Conservation (phyloP, 2,329 filamentous ascomycete species). For the Ilyonectria destructans region DNA sequence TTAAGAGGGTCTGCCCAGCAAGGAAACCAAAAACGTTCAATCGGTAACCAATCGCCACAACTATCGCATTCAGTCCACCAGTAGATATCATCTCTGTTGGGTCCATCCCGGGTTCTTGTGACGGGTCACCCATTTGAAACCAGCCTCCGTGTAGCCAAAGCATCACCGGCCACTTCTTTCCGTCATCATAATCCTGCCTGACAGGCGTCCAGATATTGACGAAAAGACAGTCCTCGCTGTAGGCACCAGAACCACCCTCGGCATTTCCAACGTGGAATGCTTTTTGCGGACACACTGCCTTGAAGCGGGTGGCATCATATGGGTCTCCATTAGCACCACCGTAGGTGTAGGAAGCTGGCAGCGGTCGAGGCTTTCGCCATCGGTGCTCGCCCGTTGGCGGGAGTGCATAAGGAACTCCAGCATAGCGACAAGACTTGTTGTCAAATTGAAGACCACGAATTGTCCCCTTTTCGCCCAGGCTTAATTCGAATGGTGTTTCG, state of each 20-base stretch:
- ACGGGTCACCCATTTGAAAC: conserved; percentile 64
- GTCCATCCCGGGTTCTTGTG: conserved; percentile 59
- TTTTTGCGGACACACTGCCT: conserved; percentile 59
- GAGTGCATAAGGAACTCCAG: conserved; percentile 58
- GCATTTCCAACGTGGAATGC: conserved; percentile 50
- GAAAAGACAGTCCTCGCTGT: conserved; percentile 62
- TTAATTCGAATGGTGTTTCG: conserved; percentile 19
- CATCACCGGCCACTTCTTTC: conserved; percentile 51
- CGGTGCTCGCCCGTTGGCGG: conserved; percentile 56
- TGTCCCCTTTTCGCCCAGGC: conserved; percentile 43
- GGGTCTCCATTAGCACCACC: conserved; percentile 44
- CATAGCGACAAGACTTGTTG: conserved; percentile 52
- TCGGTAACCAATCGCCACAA: conserved; percentile 64
- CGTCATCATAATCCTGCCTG: conserved; percentile 14
- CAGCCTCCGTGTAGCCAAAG: conserved; percentile 61
- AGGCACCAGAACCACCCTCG: conserved; percentile 46
- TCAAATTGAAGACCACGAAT: conserved; percentile 54
- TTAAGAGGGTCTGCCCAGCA: conserved; percentile 56
- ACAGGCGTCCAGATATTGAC: conserved; percentile 65
- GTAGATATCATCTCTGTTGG: conserved; percentile 60
- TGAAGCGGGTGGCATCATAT: conserved; percentile 57
- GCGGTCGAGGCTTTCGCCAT: conserved; percentile 57
- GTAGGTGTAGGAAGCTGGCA: conserved; percentile 51
- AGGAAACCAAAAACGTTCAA: conserved; percentile 66
- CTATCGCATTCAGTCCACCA: conserved; percentile 56